These are phyloP conservation scores for Volvox africanus DNA, from an alignment of 139 green algal species.

Conservation along the genomic window DNA sequence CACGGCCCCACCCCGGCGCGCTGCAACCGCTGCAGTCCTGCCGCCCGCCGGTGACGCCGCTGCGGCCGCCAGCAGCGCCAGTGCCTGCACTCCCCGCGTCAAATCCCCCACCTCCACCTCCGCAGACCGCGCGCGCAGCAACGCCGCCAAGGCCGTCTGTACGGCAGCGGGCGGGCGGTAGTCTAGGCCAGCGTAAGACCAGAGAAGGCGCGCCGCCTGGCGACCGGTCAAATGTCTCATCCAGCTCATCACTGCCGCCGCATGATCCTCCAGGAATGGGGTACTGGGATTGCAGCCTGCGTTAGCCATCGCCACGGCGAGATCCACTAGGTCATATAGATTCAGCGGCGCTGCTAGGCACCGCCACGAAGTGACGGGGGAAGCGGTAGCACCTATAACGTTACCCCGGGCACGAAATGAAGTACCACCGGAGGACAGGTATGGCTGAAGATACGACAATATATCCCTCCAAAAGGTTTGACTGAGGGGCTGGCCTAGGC, in stretches of 20 bases:
- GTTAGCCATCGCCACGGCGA: not conserved
- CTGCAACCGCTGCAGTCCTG: not conserved
- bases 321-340: slow-evolving; percentile 38
- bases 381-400: too few species aligned
- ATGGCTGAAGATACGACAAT: slow-evolving; percentile 18
- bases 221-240: slow-evolving; percentile 12
- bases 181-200: slow-evolving; percentile 31
- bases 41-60: not conserved
- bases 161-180: not conserved
- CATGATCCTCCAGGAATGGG: slow-evolving; percentile 4
- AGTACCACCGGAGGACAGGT: not conserved
- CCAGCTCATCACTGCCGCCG: slow-evolving; percentile 9
- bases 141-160: slow-evolving; percentile 9
- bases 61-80: slow-evolving; percentile 13
- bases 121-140: not conserved
- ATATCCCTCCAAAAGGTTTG: slow-evolving; percentile 23
- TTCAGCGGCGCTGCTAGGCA: not conserved
- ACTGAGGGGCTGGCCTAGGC: slow-evolving; percentile 19
- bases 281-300: slow-evolving; percentile 42
- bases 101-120: slow-evolving; percentile 2
- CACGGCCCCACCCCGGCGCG: not conserved
- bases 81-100: not conserved
- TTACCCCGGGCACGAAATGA: too few species aligned
- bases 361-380: not conserved
- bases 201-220: slow-evolving; percentile 40